Evolutionary conservation across 2,329 filamentous ascomycete species (phyloP).

Genomic region (Reticulascus tulasneorum): DNA sequence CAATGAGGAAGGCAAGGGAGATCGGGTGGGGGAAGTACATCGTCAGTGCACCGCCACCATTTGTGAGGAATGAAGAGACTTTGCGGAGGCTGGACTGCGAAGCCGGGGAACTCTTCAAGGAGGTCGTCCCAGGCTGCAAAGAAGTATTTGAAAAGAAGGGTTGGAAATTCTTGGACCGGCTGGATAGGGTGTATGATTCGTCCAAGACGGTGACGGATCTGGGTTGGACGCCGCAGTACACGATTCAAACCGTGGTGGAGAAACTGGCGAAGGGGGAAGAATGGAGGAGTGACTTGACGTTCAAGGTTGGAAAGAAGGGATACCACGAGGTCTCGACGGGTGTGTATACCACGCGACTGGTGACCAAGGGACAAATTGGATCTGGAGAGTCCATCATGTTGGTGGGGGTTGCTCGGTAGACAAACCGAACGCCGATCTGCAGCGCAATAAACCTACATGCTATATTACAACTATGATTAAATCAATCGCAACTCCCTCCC

Average conservation of each 20-base stretch:
- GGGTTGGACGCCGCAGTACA: conserved; percentile 38
- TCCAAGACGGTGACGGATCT: conserved; percentile 35
- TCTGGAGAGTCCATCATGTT: too few relatives aligned
- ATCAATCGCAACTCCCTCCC: conserved; percentile 33
- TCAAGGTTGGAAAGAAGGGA: conserved; percentile 36
- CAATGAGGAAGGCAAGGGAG: conserved; percentile 26
- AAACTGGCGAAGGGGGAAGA: conserved; percentile 28
- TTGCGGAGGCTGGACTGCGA: conserved; percentile 28
- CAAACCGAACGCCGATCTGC: too few relatives aligned
- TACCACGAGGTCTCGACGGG: conserved; percentile 40
- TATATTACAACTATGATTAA: too few relatives aligned
- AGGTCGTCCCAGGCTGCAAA: conserved; percentile 20
- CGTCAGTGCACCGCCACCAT: conserved; percentile 39
- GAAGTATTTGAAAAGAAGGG: conserved; percentile 25
- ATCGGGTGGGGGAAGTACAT: conserved; percentile 37
- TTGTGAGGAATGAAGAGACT: conserved; percentile 24
- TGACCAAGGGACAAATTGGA: background rate
- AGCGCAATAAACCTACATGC: too few relatives aligned
- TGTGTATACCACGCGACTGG: conserved; percentile 35
- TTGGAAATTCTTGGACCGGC: conserved; percentile 32
- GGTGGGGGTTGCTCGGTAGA: too few relatives aligned
- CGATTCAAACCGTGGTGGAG: conserved; percentile 31
- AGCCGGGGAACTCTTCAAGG: conserved; percentile 25
- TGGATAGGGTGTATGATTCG: conserved; percentile 44
- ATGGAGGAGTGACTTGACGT: conserved; percentile 34